A percentile compares a stretch with the other conserved stretches of the same genome.
Conservation (phyloP, 306 rosid genomes). For the Malus fusca region DNA sequence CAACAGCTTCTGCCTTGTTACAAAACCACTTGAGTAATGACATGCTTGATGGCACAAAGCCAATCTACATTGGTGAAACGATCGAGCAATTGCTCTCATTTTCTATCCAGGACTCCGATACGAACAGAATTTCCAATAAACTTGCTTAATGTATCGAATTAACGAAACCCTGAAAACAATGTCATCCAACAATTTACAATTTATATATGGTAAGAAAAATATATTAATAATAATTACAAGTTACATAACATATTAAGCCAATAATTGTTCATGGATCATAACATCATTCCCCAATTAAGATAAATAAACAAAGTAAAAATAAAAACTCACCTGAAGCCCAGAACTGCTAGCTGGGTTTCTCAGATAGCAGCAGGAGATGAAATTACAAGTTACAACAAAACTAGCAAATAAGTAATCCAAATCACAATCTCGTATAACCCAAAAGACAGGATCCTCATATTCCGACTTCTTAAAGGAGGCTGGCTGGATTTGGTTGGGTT, state of each 20-base stretch:
- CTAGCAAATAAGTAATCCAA: neutral
- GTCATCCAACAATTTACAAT: neutral
- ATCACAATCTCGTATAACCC: neutral
- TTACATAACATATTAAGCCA: neutral
- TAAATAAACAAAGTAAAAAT: neutral
- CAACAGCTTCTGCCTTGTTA: constrained; percentile 26
- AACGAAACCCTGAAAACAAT: constrained; percentile 33
- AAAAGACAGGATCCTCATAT: neutral
- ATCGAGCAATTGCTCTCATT: constrained; percentile 60
- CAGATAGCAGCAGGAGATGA: neutral
- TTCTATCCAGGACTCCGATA: constrained; percentile 17
- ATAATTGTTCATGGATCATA: neutral
- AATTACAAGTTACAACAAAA: neutral
- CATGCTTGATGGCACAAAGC: constrained; percentile 27
- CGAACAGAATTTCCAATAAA: neutral
- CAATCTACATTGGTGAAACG: constrained; percentile 35
- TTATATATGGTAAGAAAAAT: neutral
- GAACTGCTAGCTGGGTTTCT: neutral
- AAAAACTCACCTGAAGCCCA: constrained; percentile 5
- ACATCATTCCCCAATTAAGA: neutral
- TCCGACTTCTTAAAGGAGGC: neutral
- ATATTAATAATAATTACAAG: neutral
- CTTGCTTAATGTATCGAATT: constrained; percentile 3
- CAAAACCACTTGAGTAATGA: constrained; percentile 20
- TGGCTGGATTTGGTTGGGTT: neutral